Conservation (phyloP, 2,329 filamentous ascomycete genomes). For the Waltergamsia citrina region DNA sequence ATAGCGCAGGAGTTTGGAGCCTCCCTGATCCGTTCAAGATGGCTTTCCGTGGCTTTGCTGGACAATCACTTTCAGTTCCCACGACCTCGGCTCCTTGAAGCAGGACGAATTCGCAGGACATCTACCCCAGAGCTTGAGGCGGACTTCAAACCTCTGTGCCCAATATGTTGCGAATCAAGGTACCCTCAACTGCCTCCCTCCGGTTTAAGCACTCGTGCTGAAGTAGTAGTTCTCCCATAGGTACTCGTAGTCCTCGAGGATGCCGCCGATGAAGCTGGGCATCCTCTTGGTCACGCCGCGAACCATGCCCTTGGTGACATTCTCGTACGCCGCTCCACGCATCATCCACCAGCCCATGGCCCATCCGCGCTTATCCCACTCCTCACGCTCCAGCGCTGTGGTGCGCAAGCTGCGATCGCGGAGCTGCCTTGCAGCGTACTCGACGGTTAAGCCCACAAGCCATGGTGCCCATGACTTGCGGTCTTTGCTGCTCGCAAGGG, state of each 20-base stretch:
- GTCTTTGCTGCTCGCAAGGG: slow-evolving; percentile 63
- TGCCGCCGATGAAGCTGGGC: slow-evolving; percentile 71
- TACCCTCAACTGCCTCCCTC: no score
- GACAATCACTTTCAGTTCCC: no score
- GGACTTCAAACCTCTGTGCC: no score
- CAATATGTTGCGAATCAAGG: no score
- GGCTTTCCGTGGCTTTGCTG: no score
- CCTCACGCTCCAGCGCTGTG: slow-evolving; percentile 80
- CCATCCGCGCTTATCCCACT: slow-evolving; percentile 82
- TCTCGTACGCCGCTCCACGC: slow-evolving; percentile 95
- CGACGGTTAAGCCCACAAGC: slow-evolving; percentile 75
- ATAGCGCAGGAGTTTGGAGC: no score
- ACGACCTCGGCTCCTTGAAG: no score
- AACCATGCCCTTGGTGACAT: slow-evolving; percentile 70
- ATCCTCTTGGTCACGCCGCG: slow-evolving; percentile 65
- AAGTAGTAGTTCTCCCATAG: slow-evolving; percentile 99
- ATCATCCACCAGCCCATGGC: slow-evolving; percentile 91
- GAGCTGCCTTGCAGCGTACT: slow-evolving; percentile 83
- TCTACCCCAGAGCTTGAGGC: no score
- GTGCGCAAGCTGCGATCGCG: slow-evolving; percentile 66
- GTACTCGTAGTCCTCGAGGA: slow-evolving; percentile 94
- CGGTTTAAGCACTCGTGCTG: slow-evolving; percentile 43
- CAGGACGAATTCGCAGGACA: no score
- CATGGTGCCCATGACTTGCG: slow-evolving; percentile 86
- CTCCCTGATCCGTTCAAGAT: no score